phyloP scores from a whole-genome alignment of 495 filamentous ascomycete genomes.

The Podospora comata region DNA sequence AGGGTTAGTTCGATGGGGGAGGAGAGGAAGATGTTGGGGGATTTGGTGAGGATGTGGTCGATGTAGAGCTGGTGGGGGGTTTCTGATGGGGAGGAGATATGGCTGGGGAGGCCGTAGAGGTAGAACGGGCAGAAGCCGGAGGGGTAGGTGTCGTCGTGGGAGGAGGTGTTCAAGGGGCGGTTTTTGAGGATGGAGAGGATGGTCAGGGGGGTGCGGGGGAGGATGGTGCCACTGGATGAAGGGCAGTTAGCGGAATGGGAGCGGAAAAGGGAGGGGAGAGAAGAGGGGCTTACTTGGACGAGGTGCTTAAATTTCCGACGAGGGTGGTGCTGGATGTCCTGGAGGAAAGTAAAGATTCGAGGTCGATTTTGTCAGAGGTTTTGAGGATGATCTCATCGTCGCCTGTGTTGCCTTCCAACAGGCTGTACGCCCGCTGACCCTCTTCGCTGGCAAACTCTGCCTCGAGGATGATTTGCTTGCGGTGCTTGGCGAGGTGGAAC shows the following conservation, averaged over 20 bases:
- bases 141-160: conserved; percentile 8
- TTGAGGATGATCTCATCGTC: conserved; percentile 16
- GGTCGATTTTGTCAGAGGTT: conserved; percentile 18
- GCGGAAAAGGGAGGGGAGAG: not conserved
- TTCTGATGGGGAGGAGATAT: not conserved
- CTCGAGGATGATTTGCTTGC: conserved; percentile 18
- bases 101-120: conserved; percentile 3
- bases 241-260: not conserved
- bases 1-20: not conserved
- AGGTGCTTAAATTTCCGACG: conserved; percentile 12
- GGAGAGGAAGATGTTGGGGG: conserved; percentile 10
- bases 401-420: conserved; percentile 17
- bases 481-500: conserved; percentile 27
- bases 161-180: not conserved
- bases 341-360: conserved; percentile 1
- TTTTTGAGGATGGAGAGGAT: conserved; percentile 29
- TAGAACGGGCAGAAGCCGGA: conserved; percentile 6
- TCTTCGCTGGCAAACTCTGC: conserved; percentile 11
- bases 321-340: not conserved
- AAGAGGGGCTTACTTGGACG: conserved; percentile 10
- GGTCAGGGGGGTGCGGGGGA: conserved; percentile 30
- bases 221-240: conserved; percentile 20
- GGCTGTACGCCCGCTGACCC: conserved; percentile 2
- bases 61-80: not conserved
- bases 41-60: conserved; percentile 8